Base-by-base conservation (phyloP, 2,329 filamentous ascomycete genomes). In the Pseudocercospora eumusae region DNA sequence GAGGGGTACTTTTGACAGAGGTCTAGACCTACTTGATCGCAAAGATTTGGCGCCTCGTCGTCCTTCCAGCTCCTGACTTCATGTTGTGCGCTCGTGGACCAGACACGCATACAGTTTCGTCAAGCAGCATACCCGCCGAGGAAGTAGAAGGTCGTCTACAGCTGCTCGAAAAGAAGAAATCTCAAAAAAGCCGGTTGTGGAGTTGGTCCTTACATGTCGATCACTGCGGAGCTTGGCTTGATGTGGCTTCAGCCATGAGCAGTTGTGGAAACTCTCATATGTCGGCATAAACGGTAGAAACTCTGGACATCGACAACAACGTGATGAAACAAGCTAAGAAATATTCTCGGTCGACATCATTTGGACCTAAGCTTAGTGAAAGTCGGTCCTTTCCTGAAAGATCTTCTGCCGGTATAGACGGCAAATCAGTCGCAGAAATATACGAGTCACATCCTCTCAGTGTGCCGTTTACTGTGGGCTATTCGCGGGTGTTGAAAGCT, bases 231-330 rank as follows among this genome's bases (percentile, higher is more conserved):
- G 47, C 15, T 52, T 23, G 21, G 45, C 45, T 27, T n/a, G 45
- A 23, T 50, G 21, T 50, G 45, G 45, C 45, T 50, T 45, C 20
- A 50, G 18, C 45, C 25, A 28, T 52, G 11, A 52, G 25, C 47
- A 25, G 8, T 52, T n/a, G 11, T 52, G 21, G 13, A 28, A 52
- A 52, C 23, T 25, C 25, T 52, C 47, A 18, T n/a, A n/a, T 27
- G 15, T 28, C 47, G 47, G 47, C 47, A 27, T 5, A 52, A 52
- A 52, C 23, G 47, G n/a, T n/a, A 5, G 6, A 40, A 1, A 40
- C n/a, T 40, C 31, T 4, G 31, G 31, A 33, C 31, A 13, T 33
- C 31, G 15, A 10, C 9, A 31, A 31, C 9, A 31, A 11, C 10
- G 10, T 31, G 28, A n/a, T n/a, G n/a, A n/a, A n/a, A n/a, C n/a